Evolutionary conservation across 2,329 filamentous ascomycete species (phyloP).

Genomic region (Lasiodiplodia hormozganensis): DNA sequence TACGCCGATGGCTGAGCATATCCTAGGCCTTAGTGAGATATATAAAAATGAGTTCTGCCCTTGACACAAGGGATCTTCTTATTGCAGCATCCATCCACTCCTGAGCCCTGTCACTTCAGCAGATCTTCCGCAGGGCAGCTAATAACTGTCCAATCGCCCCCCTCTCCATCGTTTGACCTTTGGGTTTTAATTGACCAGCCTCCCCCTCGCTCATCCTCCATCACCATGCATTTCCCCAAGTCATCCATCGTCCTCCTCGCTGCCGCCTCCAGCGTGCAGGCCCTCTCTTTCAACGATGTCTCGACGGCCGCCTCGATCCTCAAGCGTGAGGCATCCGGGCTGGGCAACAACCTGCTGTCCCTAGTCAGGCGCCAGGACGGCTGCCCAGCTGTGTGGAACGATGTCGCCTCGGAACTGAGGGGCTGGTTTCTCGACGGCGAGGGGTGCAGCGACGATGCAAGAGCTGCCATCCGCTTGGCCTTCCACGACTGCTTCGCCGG

Average conservation of each 20-base stretch:
- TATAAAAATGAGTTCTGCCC: constrained; percentile 11
- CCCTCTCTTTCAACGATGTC: constrained; percentile 22
- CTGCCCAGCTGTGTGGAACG: constrained; percentile 38
- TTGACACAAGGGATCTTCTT: not conserved
- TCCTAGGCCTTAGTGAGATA: constrained; percentile 19
- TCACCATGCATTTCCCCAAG: constrained; percentile 21
- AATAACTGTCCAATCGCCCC: not conserved
- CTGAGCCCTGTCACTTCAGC: not conserved
- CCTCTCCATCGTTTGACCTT: constrained; percentile 5
- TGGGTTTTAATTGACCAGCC: not conserved
- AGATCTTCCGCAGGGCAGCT: constrained; percentile 5
- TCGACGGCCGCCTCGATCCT: constrained; percentile 17
- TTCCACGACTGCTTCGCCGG: constrained; percentile 45
- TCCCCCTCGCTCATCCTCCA: not conserved
- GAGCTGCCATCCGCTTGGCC: constrained; percentile 40
- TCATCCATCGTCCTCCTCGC: constrained; percentile 6
- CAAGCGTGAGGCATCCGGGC: constrained; percentile 21
- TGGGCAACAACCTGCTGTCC: constrained; percentile 8
- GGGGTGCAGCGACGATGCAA: constrained; percentile 39
- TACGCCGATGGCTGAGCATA: constrained; percentile 16
- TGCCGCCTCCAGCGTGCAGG: constrained; percentile 14
- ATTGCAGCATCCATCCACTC: constrained; percentile 8
- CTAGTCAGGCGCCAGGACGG: constrained; percentile 19
- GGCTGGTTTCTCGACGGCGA: constrained; percentile 32
- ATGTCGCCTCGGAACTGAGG: constrained; percentile 36